phyloP scores from a whole-genome alignment of 208 protist genomes.

The Trypanosoma vivax region DNA sequence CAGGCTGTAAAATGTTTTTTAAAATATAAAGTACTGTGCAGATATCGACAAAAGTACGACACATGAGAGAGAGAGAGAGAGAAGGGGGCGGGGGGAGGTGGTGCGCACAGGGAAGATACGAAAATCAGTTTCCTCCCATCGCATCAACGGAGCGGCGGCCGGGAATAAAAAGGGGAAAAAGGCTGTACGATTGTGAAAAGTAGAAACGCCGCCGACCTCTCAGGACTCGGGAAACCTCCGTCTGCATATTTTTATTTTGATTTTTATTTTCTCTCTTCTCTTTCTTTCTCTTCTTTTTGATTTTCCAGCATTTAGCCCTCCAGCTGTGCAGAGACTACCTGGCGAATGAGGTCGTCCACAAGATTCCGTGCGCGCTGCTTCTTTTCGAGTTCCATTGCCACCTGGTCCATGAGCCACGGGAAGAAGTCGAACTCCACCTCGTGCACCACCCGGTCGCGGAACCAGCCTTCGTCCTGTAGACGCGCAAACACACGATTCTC shows the following conservation, averaged over 20 bases:
- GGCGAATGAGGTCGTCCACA: constrained; percentile 83
- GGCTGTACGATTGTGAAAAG: too few relatives aligned
- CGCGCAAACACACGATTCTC: constrained; percentile 88
- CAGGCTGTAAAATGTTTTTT: too few relatives aligned
- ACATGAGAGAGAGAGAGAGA: too few relatives aligned
- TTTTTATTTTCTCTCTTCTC: neutral
- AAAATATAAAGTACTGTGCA: too few relatives aligned
- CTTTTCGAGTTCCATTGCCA: constrained; percentile 77
- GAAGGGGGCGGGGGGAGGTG: too few relatives aligned
- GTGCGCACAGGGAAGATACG: too few relatives aligned
- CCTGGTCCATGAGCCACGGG: constrained; percentile 89
- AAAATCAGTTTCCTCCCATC: too few relatives aligned
- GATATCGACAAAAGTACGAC: too few relatives aligned
- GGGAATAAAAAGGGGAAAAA: too few relatives aligned
- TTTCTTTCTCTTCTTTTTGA: neutral
- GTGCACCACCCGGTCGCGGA: constrained; percentile 90
- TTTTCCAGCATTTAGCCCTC: neutral
- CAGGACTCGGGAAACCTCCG: too few relatives aligned
- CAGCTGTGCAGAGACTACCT: constrained; percentile 65
- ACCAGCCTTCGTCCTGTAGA: constrained; percentile 93
- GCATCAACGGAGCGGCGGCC: too few relatives aligned
- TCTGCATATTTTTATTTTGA: constrained; percentile 3
- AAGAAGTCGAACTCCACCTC: constrained; percentile 94
- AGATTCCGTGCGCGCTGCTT: constrained; percentile 68
- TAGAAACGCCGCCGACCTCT: too few relatives aligned